Base-by-base conservation (phyloP, 805 yeast species). In the Monosporozyma aerobia region DNA sequence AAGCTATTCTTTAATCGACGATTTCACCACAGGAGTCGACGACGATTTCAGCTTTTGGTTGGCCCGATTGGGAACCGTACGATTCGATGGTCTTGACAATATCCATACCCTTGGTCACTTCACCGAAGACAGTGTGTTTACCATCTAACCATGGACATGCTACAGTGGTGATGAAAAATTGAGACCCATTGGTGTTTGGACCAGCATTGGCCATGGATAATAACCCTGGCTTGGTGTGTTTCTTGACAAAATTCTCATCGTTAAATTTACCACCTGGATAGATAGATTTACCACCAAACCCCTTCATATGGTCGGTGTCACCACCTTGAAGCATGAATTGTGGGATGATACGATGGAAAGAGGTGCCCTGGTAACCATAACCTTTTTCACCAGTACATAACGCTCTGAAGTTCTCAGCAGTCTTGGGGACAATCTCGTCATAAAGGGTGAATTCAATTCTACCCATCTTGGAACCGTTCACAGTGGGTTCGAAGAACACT, bases 241-340 rank as follows among this genome's bases (percentile, higher is more conserved):
- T 83, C 75, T 80, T 80, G 60, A 71, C 60, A 67, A 87, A 87
- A 78, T 86, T 84, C 73, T 73, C 77, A 51, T 73, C 76, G 40
- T 77, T 73, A 61, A 81, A 80, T 59, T 79, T 81, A 60, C 74
- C 74, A 63, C 92, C 94, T 14, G 16, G 16, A 71, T 85, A 85
- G 72, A 85, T 85, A 48, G 90, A 84, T 72, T 82, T 83, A 70
- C 98, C 98, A 70, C 98, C 98, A 63, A 86, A 82, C 62, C 98
- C 97, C 71, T 87, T 83, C 72, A 87, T 85, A 74, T 77, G 73
- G 69, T 89, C 85, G 75, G 86, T 83, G 74, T 86, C 94, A 77
- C 92, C 92, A 70, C 90, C 97, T 79, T 90, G 98, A 70, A 92
- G 78, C 98, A 90, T 90, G 79, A 90, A 90, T 72, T 86, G 83